Conservation (phyloP, 768 basidiomycete species). For the Kwoniella newhampshirensis region DNA sequence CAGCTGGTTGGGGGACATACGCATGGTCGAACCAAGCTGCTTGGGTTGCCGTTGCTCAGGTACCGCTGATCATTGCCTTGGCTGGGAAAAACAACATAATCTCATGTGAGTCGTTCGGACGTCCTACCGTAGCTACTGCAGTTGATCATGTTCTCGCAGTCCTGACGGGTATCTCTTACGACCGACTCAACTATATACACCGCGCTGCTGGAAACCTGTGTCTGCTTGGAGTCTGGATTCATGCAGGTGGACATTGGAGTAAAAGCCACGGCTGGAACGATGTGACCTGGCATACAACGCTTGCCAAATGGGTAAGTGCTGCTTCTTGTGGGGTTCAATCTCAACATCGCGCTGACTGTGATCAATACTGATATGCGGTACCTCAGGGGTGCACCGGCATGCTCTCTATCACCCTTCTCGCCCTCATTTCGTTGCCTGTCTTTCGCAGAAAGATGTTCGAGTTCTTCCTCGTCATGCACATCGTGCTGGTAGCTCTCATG, state of each 20-base stretch:
- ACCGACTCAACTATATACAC: constrained; percentile 56
- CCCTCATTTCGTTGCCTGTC: constrained; percentile 32
- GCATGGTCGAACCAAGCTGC: constrained; percentile 32
- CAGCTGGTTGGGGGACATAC: constrained; percentile 31
- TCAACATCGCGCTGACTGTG: no score
- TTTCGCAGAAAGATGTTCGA: constrained; percentile 49
- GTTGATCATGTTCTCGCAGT: constrained; percentile 45
- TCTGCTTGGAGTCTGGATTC: constrained; percentile 45
- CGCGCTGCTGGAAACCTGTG: constrained; percentile 44
- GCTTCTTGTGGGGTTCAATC: no score
- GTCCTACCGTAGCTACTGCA: not conserved
- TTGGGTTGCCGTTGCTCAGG: constrained; percentile 53
- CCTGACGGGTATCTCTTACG: constrained; percentile 61
- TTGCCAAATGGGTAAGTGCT: constrained; percentile 33
- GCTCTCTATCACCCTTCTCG: constrained; percentile 42
- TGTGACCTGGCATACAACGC: constrained; percentile 17
- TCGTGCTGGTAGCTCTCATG: constrained; percentile 41
- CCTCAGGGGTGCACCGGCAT: constrained; percentile 42
- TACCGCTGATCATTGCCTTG: constrained; percentile 62
- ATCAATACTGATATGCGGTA: constrained; percentile 8
- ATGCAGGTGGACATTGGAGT: constrained; percentile 34
- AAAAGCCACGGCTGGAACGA: constrained; percentile 24
- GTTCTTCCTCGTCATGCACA: constrained; percentile 50
- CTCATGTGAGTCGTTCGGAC: constrained; percentile 55
- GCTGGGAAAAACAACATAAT: constrained; percentile 66